These are phyloP conservation scores for Candida berthetii DNA, from an alignment of 805 yeast species.

Conservation along the genomic window DNA sequence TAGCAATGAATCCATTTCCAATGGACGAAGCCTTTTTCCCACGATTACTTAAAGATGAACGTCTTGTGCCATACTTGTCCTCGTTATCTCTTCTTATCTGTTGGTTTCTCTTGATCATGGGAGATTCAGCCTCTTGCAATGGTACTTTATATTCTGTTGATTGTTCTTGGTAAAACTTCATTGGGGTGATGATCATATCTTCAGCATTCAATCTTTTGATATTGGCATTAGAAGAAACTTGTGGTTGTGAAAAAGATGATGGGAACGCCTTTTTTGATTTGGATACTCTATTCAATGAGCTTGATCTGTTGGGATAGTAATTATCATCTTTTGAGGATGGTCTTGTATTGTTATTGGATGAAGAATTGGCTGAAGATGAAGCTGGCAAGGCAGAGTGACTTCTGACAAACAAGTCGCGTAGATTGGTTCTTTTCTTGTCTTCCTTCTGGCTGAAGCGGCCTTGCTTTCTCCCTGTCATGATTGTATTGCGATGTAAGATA, in stretches of 20 bases:
- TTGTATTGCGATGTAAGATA: too few relatives aligned
- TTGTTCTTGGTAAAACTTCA: background rate
- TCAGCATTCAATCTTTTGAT: background rate
- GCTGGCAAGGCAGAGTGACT: background rate
- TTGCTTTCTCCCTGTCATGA: background rate
- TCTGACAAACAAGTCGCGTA: background rate
- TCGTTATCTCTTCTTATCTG: slow-evolving; percentile 19
- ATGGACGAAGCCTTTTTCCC: slow-evolving; percentile 72
- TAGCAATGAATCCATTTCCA: slow-evolving; percentile 65
- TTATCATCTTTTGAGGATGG: background rate
- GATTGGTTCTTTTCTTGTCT: background rate
- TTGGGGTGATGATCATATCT: slow-evolving; percentile 1
- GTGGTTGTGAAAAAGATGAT: background rate
- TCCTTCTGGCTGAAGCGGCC: background rate
- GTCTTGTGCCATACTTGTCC: slow-evolving; percentile 26
- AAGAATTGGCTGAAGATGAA: too few relatives aligned
- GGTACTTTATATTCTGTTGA: background rate
- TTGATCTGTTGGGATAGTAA: background rate
- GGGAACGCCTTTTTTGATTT: background rate
- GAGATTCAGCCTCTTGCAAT: slow-evolving; percentile 30
- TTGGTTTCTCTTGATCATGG: slow-evolving; percentile 30
- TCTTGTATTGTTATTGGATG: background rate
- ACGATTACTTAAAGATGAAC: slow-evolving; percentile 48
- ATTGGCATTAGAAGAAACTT: background rate
- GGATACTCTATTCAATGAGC: background rate